Conservation (phyloP, 768 basidiomycete species). For the Tricholomella constricta region DNA sequence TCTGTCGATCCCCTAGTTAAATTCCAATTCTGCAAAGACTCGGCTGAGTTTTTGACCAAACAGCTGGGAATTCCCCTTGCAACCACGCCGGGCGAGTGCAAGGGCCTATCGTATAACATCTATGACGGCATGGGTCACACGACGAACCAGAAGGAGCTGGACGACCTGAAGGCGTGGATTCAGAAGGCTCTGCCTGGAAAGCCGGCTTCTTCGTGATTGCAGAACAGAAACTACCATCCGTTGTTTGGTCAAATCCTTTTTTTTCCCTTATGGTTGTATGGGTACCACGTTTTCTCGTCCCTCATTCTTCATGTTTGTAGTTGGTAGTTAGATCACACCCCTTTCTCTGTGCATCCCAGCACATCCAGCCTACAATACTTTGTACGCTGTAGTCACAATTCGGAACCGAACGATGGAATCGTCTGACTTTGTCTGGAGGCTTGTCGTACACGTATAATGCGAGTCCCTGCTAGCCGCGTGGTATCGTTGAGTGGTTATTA, state of each 20-base stretch:
- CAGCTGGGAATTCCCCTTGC: slow-evolving; percentile 53
- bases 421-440: too few species aligned
- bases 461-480: too few species aligned
- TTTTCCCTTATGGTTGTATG: not conserved
- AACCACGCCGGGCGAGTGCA: slow-evolving; percentile 37
- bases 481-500: not conserved
- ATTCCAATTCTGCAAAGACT: slow-evolving; percentile 51
- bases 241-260: slow-evolving; percentile 1
- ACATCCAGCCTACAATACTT: not conserved
- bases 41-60: slow-evolving; percentile 57
- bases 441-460: not conserved
- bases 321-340: slow-evolving; percentile 7
- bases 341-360: slow-evolving; percentile 2
- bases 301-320: not conserved
- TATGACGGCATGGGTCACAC: slow-evolving; percentile 74
- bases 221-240: not conserved
- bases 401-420: not conserved
- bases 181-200: slow-evolving; percentile 50
- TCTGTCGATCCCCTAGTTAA: slow-evolving; percentile 73
- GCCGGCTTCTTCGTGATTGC: slow-evolving; percentile 3
- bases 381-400: slow-evolving; percentile 2
- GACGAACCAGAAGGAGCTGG: slow-evolving; percentile 62
- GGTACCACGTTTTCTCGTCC: not conserved
- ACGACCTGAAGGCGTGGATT: slow-evolving; percentile 73
- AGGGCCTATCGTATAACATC: slow-evolving; percentile 66